Base-by-base conservation (phyloP, 2,329 filamentous ascomycete genomes). In the Onygena corvina region DNA sequence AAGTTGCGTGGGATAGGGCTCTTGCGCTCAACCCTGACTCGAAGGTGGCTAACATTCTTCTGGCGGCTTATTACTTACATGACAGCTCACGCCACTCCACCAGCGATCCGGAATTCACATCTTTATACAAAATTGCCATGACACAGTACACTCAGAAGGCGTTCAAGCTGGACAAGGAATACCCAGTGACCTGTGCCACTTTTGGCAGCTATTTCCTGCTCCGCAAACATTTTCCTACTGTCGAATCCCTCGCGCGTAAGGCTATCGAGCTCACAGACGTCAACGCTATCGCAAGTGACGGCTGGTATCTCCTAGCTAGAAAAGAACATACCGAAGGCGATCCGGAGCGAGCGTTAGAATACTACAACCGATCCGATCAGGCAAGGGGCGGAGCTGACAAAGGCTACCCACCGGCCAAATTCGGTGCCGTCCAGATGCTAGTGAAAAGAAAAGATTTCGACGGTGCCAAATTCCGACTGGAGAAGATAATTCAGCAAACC, bases 251-350 rank as follows among this genome's bases (percentile, higher is more conserved):
- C 14, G 86, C 90, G 5, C 84, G 89, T 63, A 92, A 92, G 64
- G 89, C 92, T 4, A 95, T 98, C 54, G 87, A 95, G 61, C 83
- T 86, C 59, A 96, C 92, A 2, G 92, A 98, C 62, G 86, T 96
- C 58, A 94, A 94, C 64, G 86, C 89, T 2, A 87, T 96, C 64
- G 90, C 90, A 20, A 94, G 90, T 67, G 93, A 98, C 63, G 93
- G 92, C 30, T 96, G 90, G 89, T 98, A 95, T 67, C 70, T 96
- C 6, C 77, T 96, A 34, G 92, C 88, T 23, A 77, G 89, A 53
- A 95, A 94, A 64, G 86, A 90, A 55, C 92, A 98, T 62, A 86
- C 87, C 57, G 77, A 80, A 51, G 83, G 84, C 35, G 81, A 95
- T 51, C 68, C 79, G 4, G 75, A 82, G 16, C 82, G 80, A 50